Base-by-base conservation (phyloP, 2,329 filamentous ascomycete species). In the Nigrospora osmanthi region DNA sequence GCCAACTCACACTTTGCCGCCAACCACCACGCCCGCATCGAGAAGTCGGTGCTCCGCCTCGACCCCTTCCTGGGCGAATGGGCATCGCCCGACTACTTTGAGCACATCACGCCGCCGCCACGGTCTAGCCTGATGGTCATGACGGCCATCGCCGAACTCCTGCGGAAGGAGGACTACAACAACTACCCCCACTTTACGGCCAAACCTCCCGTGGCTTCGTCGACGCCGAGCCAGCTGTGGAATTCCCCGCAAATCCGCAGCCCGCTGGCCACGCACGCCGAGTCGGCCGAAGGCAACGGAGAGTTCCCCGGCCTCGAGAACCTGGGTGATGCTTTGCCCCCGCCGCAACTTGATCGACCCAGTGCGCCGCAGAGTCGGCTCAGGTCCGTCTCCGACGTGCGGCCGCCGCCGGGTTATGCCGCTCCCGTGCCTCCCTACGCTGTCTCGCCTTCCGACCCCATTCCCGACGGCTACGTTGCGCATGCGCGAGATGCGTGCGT, bases 1-100 rank as follows among this genome's bases (percentile, higher is more conserved):
- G 46, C 48, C 11, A 53, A 34, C 44, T 52, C 46, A 38, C 52
- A 54, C 38, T 60, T 60, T 43, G 60, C 47, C 14, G 35, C 43
- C 14, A 44, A 39, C 7, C 16, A 33, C 16, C 13, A 44, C 17
- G 28, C 16, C 9, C 52, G 54, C 5, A 54, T 78, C 47, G 71
- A 73, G 46, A 85, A 80, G 51, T 70, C 78, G 3, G 73, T 82
- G 11, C 67, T 98, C 40, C 85, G 93, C 1, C 76, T 98, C 6
- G 93, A 98, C 65, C 85, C 90, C 0, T 96, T 94, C 59, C 74
- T 98, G 0, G 91, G 93, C 40, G 93, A 98, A 71, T 98, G 93
- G 93, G 74, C 97, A 30, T 87, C 86, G 2, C 88, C 89, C 1
- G 85, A 90, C 58, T 98, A 98, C 63, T 98, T 91, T 58, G 89